Base-by-base conservation (phyloP, 2,329 filamentous ascomycete species). In the Cryoendolithus antarcticus region DNA sequence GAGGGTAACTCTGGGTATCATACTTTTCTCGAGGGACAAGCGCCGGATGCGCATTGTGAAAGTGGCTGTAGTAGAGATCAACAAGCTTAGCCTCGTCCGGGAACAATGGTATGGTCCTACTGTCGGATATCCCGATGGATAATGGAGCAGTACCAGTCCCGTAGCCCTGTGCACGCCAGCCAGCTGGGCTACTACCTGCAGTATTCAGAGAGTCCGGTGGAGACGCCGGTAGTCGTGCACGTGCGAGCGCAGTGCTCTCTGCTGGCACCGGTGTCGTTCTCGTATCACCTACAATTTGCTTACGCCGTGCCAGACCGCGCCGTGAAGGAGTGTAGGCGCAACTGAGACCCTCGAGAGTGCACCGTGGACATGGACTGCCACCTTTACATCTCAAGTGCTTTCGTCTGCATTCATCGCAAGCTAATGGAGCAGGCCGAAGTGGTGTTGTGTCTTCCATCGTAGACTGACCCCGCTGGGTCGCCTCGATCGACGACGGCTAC, bases 331-430 rank as follows among this genome's bases (percentile, higher is more conserved):
- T 74, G 56, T 85, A 86, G 53, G 77, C 62, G 58, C 83, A 89
- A 35, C 78, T 69, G 11, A 69, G 62, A 40, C 71, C 70, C 35
- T 71, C 69, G 37, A 65, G 60, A 13, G 63, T 62, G 59, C 82
- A 88, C 38, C 83, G 75, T 34, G 72, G 70, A 60, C 83, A 88
- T 9, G 82, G 82, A 24, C 63, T 77, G 29, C 66, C 62, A 21
- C 80, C 81, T 58, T 86, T 80, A 56, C 82, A 88, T 56, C 85
- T 88, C 35, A 86, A 69, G 58, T 88, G 83, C 53, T 83, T 67
- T 38, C 64, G 62, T 28, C 69, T 61, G 46, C 69, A 72, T 28
- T 60, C 55, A 19, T 65, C 56, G 31, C 55, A 57, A n/a, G 53
- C 55, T 7, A 57, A 41, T 3, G 46, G 45, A 11, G 38, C 33